phyloP scores from a whole-genome alignment of 805 yeast species.

The Wickerhamiella nectarea region DNA sequence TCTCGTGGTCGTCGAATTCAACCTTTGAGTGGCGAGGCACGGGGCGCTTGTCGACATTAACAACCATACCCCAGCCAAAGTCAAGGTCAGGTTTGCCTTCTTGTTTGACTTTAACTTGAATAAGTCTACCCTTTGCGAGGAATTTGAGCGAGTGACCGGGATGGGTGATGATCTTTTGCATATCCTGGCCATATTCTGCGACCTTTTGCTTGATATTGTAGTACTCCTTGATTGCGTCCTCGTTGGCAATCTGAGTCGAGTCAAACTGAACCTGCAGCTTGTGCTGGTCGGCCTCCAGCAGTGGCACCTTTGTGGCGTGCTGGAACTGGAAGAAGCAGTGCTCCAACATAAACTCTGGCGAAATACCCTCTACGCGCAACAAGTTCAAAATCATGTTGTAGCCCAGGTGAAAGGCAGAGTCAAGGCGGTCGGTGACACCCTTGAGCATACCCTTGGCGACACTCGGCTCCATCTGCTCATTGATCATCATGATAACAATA shows the following conservation, averaged over 20 bases:
- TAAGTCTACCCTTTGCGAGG: slow-evolving; percentile 77
- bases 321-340: slow-evolving; percentile 92
- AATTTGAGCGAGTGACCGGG: slow-evolving; percentile 78
- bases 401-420: slow-evolving; percentile 94
- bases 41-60: slow-evolving; percentile 57
- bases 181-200: slow-evolving; percentile 56
- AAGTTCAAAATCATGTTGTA: slow-evolving; percentile 92
- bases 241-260: slow-evolving; percentile 53
- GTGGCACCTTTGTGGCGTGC: slow-evolving; percentile 80
- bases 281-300: slow-evolving; percentile 53
- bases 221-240: slow-evolving; percentile 59
- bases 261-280: slow-evolving; percentile 39
- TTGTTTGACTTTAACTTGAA: slow-evolving; percentile 42
- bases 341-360: slow-evolving; percentile 95
- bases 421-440: slow-evolving; percentile 95
- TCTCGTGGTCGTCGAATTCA: slow-evolving; percentile 67
- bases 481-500: slow-evolving; percentile 98
- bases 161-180: slow-evolving; percentile 71
- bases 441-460: slow-evolving; percentile 99
- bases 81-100: slow-evolving; percentile 31
- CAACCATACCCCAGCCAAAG: slow-evolving; percentile 95
- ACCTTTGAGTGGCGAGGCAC: slow-evolving; percentile 37
- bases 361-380: slow-evolving; percentile 94
- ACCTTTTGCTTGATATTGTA: slow-evolving; percentile 69
- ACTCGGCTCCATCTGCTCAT: slow-evolving; percentile 98